These are phyloP conservation scores for Camellia japonica DNA, from an alignment of 148 eudicot genomes.

Conservation along the genomic window DNA sequence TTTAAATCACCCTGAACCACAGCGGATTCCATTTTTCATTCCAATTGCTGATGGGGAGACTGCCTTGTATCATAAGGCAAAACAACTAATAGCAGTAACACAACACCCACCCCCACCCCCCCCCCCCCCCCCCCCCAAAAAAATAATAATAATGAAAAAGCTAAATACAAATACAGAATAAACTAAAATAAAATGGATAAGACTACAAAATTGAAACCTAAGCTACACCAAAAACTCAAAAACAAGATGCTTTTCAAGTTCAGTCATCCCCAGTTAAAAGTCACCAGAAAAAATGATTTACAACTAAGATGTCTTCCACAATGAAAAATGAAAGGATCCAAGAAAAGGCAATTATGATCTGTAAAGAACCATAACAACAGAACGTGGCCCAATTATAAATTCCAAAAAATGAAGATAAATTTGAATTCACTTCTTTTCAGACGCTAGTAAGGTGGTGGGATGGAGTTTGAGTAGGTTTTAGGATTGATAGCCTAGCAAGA, in stretches of 20 bases:
- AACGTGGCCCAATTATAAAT: no score
- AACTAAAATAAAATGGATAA: background rate
- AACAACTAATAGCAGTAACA: no score
- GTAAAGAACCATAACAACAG: no score
- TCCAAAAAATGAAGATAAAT: background rate
- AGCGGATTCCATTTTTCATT: background rate
- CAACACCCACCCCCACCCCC: no score
- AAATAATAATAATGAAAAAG: background rate
- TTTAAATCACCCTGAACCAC: background rate
- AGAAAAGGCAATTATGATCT: background rate
- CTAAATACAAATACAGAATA: background rate
- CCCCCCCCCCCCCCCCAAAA: no score
- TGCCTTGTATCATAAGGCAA: background rate
- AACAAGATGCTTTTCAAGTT: background rate
- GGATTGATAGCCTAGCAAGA: background rate
- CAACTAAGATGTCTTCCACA: background rate
- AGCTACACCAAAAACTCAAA: background rate
- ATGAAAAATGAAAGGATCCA: background rate
- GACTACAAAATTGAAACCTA: background rate
- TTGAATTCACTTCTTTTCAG: background rate
- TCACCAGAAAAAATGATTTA: background rate
- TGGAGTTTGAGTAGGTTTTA: background rate
- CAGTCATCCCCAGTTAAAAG: background rate
- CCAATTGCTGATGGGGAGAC: background rate
- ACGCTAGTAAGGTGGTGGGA: background rate